Evolutionary conservation across 495 filamentous ascomycete genomes (phyloP), one percentile per base, ranked within the genome.

Genomic region (Hypoxylon rickii): DNA sequence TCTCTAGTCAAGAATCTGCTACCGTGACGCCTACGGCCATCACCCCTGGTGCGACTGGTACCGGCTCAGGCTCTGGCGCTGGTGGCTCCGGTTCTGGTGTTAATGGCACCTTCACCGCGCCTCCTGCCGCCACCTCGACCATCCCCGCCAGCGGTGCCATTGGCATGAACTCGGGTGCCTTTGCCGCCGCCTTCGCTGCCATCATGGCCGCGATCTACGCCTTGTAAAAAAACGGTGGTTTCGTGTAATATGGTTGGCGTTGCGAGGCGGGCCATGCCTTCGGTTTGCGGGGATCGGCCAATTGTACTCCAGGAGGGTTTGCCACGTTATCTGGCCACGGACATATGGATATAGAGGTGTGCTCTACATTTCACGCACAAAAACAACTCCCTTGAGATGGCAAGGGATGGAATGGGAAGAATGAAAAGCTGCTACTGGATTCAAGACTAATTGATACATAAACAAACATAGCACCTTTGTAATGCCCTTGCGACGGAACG

Each of bases 161-260:
- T 4, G 67, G 64, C 19, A 51, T 61, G 12, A 53, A 36, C 16
- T 57, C 55, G 7, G 60, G 65, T 39, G 65, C 58, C 4, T 53
- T 70, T 13, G 63, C 54, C 4, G 70, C 61, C 7, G 59, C 65
- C 11, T 58, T 73, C 41, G 61, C 54, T 12, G 67, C 58, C 13
- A 50, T 68, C n/a, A 54, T 73, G 55, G 42, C 47, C 18, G 66
- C 59, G 10, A 64, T 73, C 41, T 63, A 66, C 56, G 54, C 56
- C 15, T 26, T 70, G 39, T 70, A 58, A 66, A 53, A 7, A 64
- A 53, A 7, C 2, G 20, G 17, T 10, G 16, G 2, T n/a, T n/a
- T n/a, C n/a, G n/a, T n/a, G 42, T 47, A 51, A 40, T 22, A 41
- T n/a, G 58, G 40, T 56, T 15, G 56, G 59, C 59, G 59, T 63